phyloP scores from a whole-genome alignment of 257 asterid genomes.

The Forsythia suspensa region DNA sequence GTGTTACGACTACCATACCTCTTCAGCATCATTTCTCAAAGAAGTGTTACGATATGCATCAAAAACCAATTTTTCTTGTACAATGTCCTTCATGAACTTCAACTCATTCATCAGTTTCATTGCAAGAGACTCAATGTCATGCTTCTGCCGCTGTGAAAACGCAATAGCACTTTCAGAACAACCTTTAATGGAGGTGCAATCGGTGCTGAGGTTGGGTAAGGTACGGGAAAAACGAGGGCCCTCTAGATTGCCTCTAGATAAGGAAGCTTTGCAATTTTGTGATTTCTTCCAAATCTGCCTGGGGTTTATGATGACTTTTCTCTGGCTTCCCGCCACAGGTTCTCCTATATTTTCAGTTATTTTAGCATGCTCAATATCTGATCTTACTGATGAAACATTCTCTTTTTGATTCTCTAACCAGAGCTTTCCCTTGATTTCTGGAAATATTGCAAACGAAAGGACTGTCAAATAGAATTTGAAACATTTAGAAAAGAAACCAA shows the following conservation, averaged over 20 bases:
- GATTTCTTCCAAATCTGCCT: slow-evolving; percentile 42
- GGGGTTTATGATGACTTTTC: slow-evolving; percentile 38
- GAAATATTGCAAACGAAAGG: slow-evolving; percentile 28
- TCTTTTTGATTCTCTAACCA: slow-evolving; percentile 35
- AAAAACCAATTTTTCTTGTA: slow-evolving; percentile 73
- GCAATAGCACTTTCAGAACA: slow-evolving; percentile 83
- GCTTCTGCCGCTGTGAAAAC: slow-evolving; percentile 90
- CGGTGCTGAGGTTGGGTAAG: slow-evolving; percentile 63
- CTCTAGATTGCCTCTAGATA: slow-evolving; percentile 58
- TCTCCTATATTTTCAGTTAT: slow-evolving; percentile 29
- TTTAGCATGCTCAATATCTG: slow-evolving; percentile 30
- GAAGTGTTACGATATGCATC: slow-evolving; percentile 71
- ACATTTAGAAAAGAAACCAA: slow-evolving; percentile 16
- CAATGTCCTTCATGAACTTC: slow-evolving; percentile 81
- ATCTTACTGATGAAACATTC: slow-evolving; percentile 31
- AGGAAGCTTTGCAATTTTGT: slow-evolving; percentile 17
- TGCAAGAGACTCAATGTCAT: slow-evolving; percentile 77
- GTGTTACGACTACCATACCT: slow-evolving; percentile 41
- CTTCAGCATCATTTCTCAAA: slow-evolving; percentile 72
- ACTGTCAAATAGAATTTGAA: slow-evolving; percentile 20
- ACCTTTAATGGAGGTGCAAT: slow-evolving; percentile 62
- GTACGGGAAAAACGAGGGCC: slow-evolving; percentile 65
- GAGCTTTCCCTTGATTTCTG: slow-evolving; percentile 52
- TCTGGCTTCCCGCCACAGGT: slow-evolving; percentile 31
- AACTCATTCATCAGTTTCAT: slow-evolving; percentile 71